Conservation (phyloP, 768 basidiomycete genomes). For the Lyophyllum atratum region DNA sequence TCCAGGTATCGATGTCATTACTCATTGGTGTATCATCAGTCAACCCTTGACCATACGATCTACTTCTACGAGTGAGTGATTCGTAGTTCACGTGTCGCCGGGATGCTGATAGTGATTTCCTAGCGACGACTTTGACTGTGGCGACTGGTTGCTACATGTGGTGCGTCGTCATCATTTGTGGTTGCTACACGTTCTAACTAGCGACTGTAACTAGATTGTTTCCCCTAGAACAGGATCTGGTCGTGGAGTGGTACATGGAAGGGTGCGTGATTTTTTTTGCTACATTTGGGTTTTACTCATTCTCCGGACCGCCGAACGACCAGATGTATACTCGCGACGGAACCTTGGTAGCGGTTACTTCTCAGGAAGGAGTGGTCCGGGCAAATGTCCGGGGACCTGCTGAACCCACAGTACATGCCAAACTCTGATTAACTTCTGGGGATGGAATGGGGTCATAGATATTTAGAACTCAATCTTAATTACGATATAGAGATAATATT, state of each 20-base stretch:
- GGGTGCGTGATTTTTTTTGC: constrained; percentile 44
- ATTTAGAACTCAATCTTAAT: neutral
- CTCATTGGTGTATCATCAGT: constrained; percentile 36
- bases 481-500: neutral
- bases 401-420: constrained; percentile 28
- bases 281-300: neutral
- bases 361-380: constrained; percentile 80
- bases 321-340: constrained; percentile 74
- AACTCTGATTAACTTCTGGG: constrained; percentile 32
- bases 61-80: constrained; percentile 71
- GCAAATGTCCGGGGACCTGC: constrained; percentile 50
- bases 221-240: constrained; percentile 68
- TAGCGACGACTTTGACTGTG: constrained; percentile 75
- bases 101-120: constrained; percentile 5
- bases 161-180: constrained; percentile 40
- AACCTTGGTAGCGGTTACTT: constrained; percentile 68
- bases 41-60: constrained; percentile 77
- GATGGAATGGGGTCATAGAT: neutral
- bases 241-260: constrained; percentile 68
- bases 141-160: constrained; percentile 80
- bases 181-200: neutral
- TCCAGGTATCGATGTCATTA: neutral
- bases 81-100: neutral
- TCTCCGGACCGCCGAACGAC: neutral
- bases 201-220: constrained; percentile 46